Conservation (phyloP, 805 yeast genomes). For the Myxozyma neglecta region DNA sequence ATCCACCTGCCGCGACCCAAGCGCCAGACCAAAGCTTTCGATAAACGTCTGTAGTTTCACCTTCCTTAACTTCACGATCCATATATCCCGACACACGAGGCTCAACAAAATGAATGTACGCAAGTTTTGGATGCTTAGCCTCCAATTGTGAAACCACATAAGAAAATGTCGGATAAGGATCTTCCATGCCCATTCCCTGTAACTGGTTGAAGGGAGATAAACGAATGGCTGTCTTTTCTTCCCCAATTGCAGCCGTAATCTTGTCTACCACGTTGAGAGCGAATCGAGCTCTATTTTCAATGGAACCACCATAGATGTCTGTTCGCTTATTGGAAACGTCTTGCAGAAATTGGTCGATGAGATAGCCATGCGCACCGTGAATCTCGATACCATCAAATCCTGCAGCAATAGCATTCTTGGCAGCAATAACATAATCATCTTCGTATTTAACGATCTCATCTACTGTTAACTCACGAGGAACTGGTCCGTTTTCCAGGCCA, state of each 20-base stretch:
- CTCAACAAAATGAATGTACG: constrained; percentile 50
- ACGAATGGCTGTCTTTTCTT: constrained; percentile 42
- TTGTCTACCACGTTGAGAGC: constrained; percentile 55
- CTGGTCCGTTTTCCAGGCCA: constrained; percentile 16
- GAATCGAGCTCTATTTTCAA: constrained; percentile 57
- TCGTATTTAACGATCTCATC: constrained; percentile 48
- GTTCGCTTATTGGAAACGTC: constrained; percentile 50
- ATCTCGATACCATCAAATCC: constrained; percentile 66
- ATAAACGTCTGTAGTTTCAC: constrained; percentile 20
- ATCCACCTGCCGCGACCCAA: constrained; percentile 34
- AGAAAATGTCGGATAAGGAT: constrained; percentile 17
- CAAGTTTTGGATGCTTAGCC: constrained; percentile 43
- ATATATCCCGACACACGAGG: constrained; percentile 44
- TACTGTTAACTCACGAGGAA: constrained; percentile 36
- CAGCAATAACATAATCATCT: constrained; percentile 51
- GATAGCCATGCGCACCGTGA: constrained; percentile 64
- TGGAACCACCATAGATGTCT: constrained; percentile 61
- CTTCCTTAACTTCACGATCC: constrained; percentile 19
- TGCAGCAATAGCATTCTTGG: constrained; percentile 52
- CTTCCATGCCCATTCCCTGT: constrained; percentile 37
- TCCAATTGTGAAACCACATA: constrained; percentile 38
- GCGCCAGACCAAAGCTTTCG: constrained; percentile 25
- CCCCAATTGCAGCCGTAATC: constrained; percentile 53
- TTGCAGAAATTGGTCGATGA: constrained; percentile 50
- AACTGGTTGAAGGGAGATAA: constrained; percentile 44